These are phyloP conservation scores for Begonia fuchsioides DNA, from an alignment of 306 rosid genomes.

Conservation along the genomic window DNA sequence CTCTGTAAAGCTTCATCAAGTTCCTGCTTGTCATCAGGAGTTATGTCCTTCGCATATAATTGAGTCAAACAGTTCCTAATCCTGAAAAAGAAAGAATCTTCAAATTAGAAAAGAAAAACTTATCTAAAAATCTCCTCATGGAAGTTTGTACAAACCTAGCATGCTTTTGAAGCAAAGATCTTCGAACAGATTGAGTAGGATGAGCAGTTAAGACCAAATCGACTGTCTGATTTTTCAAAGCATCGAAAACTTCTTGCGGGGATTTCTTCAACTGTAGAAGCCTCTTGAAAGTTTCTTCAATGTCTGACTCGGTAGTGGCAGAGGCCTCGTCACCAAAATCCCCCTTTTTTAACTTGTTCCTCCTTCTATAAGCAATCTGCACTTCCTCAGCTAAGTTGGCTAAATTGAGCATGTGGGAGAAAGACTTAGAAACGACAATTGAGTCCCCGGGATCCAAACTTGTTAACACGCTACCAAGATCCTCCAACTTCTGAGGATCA, in stretches of 20 bases:
- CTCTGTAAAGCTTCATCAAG: constrained; percentile 94
- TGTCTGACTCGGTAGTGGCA: constrained; percentile 89
- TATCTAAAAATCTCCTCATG: constrained; percentile 1
- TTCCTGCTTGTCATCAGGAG: constrained; percentile 97
- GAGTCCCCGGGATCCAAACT: constrained; percentile 98
- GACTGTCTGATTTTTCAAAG: constrained; percentile 87
- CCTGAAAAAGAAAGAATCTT: constrained; percentile 29
- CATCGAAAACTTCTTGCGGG: constrained; percentile 79
- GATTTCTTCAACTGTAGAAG: constrained; percentile 78
- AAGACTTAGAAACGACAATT: constrained; percentile 80
- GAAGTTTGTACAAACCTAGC: constrained; percentile 39
- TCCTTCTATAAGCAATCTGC: constrained; percentile 93
- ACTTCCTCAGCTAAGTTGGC: constrained; percentile 97
- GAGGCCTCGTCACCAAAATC: constrained; percentile 87
- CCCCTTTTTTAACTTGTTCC: constrained; percentile 93
- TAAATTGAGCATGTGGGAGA: constrained; percentile 95
- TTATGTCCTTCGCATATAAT: constrained; percentile 87
- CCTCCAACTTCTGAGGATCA: constrained; percentile 62
- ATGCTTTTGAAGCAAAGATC: constrained; percentile 95
- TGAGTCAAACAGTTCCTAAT: constrained; percentile 77
- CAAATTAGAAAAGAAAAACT: neutral
- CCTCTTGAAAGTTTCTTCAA: constrained; percentile 92
- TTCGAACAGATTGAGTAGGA: constrained; percentile 89
- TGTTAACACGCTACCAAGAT: constrained; percentile 76
- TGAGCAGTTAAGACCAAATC: constrained; percentile 98